A percentile compares a stretch with the other conserved stretches of the same genome.
phyloP scores from a whole-genome alignment of 164 flowering plant genomes.

The Magnolia officinalis region DNA sequence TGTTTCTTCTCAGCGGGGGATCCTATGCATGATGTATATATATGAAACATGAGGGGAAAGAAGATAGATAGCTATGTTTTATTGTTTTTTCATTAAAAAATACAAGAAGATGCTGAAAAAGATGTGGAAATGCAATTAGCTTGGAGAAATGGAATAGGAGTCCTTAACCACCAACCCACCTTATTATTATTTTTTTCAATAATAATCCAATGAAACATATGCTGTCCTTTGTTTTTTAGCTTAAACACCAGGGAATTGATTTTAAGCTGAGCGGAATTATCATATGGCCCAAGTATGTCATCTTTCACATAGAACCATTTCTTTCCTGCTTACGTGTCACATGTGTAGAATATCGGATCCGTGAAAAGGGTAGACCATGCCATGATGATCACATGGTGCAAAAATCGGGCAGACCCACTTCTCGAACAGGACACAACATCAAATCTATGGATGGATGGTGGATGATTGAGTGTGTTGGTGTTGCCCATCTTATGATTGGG shows the following conservation, averaged over 20 bases:
- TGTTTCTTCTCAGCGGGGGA: conserved; percentile 23
- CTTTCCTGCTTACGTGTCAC: too few species aligned
- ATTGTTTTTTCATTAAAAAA: conserved; percentile 13
- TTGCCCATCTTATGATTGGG: too few species aligned
- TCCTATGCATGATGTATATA: conserved; percentile 14
- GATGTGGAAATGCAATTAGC: conserved; percentile 17
- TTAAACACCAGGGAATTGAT: conserved; percentile 16
- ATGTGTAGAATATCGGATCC: too few species aligned
- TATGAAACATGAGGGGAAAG: conserved; percentile 2
- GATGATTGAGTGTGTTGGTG: too few species aligned
- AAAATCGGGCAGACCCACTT: too few species aligned
- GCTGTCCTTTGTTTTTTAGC: conserved; percentile 24
- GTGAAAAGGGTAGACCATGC: too few species aligned
- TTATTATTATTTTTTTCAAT: background rate
- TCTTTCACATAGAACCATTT: too few species aligned
- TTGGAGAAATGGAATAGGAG: conserved; percentile 10
- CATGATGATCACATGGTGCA: too few species aligned
- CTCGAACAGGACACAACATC: too few species aligned
- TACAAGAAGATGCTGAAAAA: conserved; percentile 29
- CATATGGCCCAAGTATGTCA: too few species aligned
- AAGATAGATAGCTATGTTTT: conserved; percentile 10
- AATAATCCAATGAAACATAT: conserved; percentile 6
- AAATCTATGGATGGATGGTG: too few species aligned
- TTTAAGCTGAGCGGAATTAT: conserved; percentile 9
- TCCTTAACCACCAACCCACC: conserved; percentile 14